phyloP scores from a whole-genome alignment of 108 stramenopile species.

The Aurantiochytrium sp. region DNA sequence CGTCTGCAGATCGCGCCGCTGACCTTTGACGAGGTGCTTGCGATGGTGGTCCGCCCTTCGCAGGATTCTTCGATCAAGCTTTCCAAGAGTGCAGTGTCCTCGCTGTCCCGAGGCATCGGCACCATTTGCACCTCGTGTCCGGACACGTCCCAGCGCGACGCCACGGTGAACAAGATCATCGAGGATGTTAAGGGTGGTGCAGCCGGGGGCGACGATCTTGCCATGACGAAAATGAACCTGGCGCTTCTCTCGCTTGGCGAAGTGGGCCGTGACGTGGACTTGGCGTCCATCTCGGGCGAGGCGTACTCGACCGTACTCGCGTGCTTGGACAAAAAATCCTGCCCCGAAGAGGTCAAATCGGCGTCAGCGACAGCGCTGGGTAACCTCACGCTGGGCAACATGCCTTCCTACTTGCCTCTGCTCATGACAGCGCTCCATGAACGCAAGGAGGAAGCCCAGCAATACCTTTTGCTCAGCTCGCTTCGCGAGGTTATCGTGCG shows the following conservation, averaged over 20 bases:
- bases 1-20: slow-evolving; percentile 50
- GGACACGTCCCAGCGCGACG: slow-evolving; percentile 35
- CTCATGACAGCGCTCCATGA: slow-evolving; percentile 69
- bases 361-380: slow-evolving; percentile 89
- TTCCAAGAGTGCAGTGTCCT: slow-evolving; percentile 61
- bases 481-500: slow-evolving; percentile 86
- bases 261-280: slow-evolving; percentile 70
- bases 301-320: background rate
- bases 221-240: slow-evolving; percentile 46
- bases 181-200: slow-evolving; percentile 15
- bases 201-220: slow-evolving; percentile 44
- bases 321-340: slow-evolving; percentile 56
- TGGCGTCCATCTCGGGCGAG: slow-evolving; percentile 37
- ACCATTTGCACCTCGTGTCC: slow-evolving; percentile 53
- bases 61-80: background rate
- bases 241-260: slow-evolving; percentile 78
- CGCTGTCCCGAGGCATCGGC: slow-evolving; percentile 69
- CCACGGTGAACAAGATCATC: slow-evolving; percentile 45
- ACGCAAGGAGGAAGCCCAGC: slow-evolving; percentile 55
- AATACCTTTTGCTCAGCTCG: slow-evolving; percentile 81
- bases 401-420: slow-evolving; percentile 59
- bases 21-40: slow-evolving; percentile 60
- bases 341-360: slow-evolving; percentile 76
- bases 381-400: slow-evolving; percentile 66
- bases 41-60: slow-evolving; percentile 40